phyloP scores from a whole-genome alignment of 257 asterid species.

The Penstemon eatonii region DNA sequence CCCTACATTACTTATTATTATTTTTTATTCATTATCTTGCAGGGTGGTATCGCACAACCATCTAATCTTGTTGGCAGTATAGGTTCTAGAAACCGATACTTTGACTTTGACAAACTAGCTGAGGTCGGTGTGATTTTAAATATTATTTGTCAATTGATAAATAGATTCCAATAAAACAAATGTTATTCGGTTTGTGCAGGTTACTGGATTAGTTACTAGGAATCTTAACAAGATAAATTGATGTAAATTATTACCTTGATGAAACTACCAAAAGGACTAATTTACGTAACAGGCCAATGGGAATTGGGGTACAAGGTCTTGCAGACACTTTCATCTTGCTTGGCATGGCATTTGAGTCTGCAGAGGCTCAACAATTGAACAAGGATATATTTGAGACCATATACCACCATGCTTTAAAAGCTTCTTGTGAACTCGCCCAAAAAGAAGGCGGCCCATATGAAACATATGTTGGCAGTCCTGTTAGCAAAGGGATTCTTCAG shows the following conservation, averaged over 20 bases:
- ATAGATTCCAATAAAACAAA: background rate
- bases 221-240: constrained; percentile 91
- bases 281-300: constrained; percentile 87
- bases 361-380: constrained; percentile 97
- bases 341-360: constrained; percentile 97
- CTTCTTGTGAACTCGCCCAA: constrained; percentile 81
- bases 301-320: constrained; percentile 97
- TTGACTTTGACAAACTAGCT: constrained; percentile 88
- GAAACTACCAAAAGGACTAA: constrained; percentile 93
- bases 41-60: constrained; percentile 88
- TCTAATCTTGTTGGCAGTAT: constrained; percentile 92
- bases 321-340: constrained; percentile 95
- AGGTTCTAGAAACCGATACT: constrained; percentile 75
- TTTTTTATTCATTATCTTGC: constrained; percentile 3
- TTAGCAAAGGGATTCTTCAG: constrained; percentile 94
- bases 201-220: constrained; percentile 67
- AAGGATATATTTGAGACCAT: constrained; percentile 95
- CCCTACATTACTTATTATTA: background rate
- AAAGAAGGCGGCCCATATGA: constrained; percentile 74
- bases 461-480: constrained; percentile 81
- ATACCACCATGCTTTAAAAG: constrained; percentile 84
- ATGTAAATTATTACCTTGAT: constrained; percentile 81
- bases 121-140: constrained; percentile 55
- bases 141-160: background rate
- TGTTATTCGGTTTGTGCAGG: constrained; percentile 44